phyloP scores from a whole-genome alignment of 73 alveolate species.

The Paraurostyla sp. region DNA sequence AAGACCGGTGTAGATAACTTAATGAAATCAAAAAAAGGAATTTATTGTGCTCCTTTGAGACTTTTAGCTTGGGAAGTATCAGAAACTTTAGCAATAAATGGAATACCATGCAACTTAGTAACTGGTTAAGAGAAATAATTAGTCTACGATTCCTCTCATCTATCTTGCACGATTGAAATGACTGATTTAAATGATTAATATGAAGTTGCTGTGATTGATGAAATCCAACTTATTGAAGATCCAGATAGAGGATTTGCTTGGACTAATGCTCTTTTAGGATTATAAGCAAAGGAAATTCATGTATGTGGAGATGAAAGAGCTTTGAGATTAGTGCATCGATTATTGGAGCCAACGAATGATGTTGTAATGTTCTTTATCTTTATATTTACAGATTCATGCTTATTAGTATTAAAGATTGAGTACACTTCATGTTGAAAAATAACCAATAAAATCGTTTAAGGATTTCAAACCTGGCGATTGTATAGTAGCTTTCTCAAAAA shows the following conservation, averaged over 20 bases:
- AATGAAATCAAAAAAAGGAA: constrained; percentile 76
- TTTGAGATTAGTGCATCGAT: constrained; percentile 45
- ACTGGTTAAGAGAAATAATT: constrained; percentile 81
- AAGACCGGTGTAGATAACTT: constrained; percentile 75
- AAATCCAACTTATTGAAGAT: constrained; percentile 81
- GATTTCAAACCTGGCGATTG: constrained; percentile 80
- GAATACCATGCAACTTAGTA: constrained; percentile 74
- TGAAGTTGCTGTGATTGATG: constrained; percentile 91
- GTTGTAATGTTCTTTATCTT: background rate
- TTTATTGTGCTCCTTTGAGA: constrained; percentile 86
- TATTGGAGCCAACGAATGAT: constrained; percentile 69
- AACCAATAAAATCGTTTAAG: constrained; percentile 41
- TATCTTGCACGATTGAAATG: constrained; percentile 85
- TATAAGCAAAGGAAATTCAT: constrained; percentile 81
- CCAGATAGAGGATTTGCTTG: constrained; percentile 83
- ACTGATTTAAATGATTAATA: constrained; percentile 56
- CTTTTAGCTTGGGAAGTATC: constrained; percentile 85
- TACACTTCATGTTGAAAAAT: constrained; percentile 59
- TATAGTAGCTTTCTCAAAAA: constrained; percentile 69
- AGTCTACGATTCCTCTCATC: constrained; percentile 64
- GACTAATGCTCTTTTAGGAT: constrained; percentile 82
- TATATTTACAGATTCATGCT: constrained; percentile 13
- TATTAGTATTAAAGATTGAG: constrained; percentile 75
- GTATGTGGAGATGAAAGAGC: constrained; percentile 87
- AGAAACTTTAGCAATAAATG: constrained; percentile 67